Evolutionary conservation across 2,329 filamentous ascomycete genomes (phyloP).

Genomic region (Orbilia brochopaga): DNA sequence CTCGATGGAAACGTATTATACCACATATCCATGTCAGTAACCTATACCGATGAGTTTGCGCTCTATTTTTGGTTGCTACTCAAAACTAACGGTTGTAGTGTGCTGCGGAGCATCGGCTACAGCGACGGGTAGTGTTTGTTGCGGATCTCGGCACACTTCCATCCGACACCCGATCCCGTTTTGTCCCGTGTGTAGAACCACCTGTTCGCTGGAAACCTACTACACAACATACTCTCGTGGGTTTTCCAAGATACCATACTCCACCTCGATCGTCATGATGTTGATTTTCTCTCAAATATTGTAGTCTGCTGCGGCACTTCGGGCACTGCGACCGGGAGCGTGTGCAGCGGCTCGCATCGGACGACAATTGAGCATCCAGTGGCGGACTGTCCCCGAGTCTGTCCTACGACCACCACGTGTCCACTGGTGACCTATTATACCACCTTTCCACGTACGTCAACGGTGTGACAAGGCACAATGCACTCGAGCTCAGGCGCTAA

Average conservation of each 20-base stretch:
- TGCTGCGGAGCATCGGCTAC: not conserved
- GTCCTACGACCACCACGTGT: constrained; percentile 24
- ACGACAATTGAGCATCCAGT: constrained; percentile 32
- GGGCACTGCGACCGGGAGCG: constrained; percentile 27
- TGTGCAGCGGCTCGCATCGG: constrained; percentile 27
- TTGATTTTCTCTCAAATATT: too few relatives aligned
- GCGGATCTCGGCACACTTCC: too few relatives aligned
- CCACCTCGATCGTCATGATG: too few relatives aligned
- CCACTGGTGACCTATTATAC: constrained; percentile 33
- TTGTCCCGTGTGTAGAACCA: too few relatives aligned
- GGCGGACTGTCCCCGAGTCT: constrained; percentile 11
- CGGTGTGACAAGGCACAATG: not conserved
- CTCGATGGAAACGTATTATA: constrained; percentile 42
- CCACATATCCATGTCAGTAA: constrained; percentile 26
- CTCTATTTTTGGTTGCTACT: not conserved
- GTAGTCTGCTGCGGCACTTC: constrained; percentile 19
- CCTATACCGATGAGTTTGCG: too few relatives aligned
- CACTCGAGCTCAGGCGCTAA: too few relatives aligned
- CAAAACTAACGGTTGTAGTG: constrained; percentile 7
- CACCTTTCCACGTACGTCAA: constrained; percentile 25
- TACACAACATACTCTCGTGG: too few relatives aligned
- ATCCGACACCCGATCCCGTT: too few relatives aligned
- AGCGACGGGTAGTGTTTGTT: too few relatives aligned
- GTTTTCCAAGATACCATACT: too few relatives aligned
- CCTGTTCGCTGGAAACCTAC: too few relatives aligned